These are phyloP conservation scores for Funneliformis caledonium DNA, from an alignment of 371 early-diverging fungal species.

Conservation along the genomic window DNA sequence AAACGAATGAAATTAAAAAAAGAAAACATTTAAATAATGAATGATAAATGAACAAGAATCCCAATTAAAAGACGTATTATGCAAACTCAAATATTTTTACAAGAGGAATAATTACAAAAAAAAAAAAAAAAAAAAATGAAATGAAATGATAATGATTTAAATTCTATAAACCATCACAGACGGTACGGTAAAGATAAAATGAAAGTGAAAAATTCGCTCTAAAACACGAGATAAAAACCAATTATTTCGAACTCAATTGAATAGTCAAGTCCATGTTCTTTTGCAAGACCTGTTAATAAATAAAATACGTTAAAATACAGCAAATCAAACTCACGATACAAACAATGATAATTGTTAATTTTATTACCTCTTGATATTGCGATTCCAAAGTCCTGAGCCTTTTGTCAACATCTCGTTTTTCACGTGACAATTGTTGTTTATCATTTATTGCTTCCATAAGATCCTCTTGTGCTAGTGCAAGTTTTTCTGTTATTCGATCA, in stretches of 20 bases:
- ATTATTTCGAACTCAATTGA: conserved; percentile 11
- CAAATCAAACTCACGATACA: neutral
- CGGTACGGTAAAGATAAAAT: no score
- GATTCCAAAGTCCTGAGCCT: neutral
- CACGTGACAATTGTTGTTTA: conserved; percentile 1
- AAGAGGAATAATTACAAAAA: no score
- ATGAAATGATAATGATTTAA: no score
- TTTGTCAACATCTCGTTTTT: conserved; percentile 13
- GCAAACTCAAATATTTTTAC: no score
- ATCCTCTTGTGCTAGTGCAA: conserved; percentile 7
- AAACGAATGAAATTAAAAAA: no score
- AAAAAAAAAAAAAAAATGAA: no score
- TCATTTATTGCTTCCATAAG: conserved; percentile 27
- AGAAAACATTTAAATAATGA: no score
- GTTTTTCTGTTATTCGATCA: neutral
- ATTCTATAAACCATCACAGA: no score
- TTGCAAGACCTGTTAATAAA: neutral
- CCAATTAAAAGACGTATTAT: no score
- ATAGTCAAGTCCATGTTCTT: conserved; percentile 28
- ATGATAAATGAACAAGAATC: no score
- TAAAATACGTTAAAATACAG: neutral
- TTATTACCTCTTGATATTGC: conserved; percentile 15
- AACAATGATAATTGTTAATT: no score
- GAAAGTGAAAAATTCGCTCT: neutral
- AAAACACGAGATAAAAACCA: no score